These are phyloP conservation scores for Macrolepiota dolichaula DNA, from an alignment of 768 basidiomycete species.

Conservation along the genomic window DNA sequence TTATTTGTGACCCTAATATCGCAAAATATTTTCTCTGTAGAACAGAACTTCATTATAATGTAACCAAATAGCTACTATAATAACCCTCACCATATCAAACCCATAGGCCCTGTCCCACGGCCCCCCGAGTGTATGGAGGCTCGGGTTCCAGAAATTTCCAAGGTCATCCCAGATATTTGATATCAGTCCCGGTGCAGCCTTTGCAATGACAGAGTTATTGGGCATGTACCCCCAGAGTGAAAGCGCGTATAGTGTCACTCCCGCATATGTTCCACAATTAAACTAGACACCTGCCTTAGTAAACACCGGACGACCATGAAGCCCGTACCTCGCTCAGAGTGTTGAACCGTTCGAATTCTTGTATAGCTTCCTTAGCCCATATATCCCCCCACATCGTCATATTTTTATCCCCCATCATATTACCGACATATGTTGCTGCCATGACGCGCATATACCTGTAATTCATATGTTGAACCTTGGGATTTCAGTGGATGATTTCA, in stretches of 20 bases:
- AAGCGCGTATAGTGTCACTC: slow-evolving; percentile 26
- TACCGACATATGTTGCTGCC: slow-evolving; percentile 28
- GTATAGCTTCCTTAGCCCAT: slow-evolving; percentile 25
- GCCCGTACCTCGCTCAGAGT: slow-evolving; percentile 25
- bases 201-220: slow-evolving; percentile 20
- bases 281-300: slow-evolving; percentile 16
- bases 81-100: slow-evolving; percentile 21
- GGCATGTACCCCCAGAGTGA: slow-evolving; percentile 31
- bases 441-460: slow-evolving; percentile 29
- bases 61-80: neutral
- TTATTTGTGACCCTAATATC: slow-evolving; percentile 24
- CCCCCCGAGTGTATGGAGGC: slow-evolving; percentile 23
- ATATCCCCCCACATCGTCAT: slow-evolving; percentile 28
- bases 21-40: slow-evolving; percentile 22
- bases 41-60: neutral
- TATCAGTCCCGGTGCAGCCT: slow-evolving; percentile 22
- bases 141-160: slow-evolving; percentile 24
- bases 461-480: neutral
- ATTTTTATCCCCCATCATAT: slow-evolving; percentile 25
- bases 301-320: neutral
- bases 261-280: slow-evolving; percentile 27
- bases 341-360: slow-evolving; percentile 22
- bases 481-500: neutral
- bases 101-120: slow-evolving; percentile 29
- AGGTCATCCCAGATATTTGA: slow-evolving; percentile 21